Evolutionary conservation across 345 rosid genomes (phyloP).

Genomic region (Camelina hispida): DNA sequence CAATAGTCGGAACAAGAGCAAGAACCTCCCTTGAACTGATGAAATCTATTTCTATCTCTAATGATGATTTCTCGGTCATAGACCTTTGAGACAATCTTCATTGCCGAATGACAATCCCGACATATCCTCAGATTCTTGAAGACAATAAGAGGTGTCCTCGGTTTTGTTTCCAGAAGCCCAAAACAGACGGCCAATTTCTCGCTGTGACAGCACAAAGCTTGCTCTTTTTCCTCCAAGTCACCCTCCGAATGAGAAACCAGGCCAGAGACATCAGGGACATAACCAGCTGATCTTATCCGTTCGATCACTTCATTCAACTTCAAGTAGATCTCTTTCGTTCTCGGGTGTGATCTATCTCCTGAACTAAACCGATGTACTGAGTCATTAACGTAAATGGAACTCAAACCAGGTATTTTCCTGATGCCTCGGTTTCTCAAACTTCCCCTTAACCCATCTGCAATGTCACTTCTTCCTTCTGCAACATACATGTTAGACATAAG

Average conservation of each 20-base stretch:
- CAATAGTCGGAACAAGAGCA: conserved; percentile 86
- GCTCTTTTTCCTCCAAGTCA: conserved; percentile 74
- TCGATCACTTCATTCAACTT: conserved; percentile 65
- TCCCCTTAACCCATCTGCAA: conserved; percentile 54
- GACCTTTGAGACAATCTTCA: conserved; percentile 61
- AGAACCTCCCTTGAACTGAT: conserved; percentile 67
- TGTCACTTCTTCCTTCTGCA: conserved; percentile 57
- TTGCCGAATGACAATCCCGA: conserved; percentile 77
- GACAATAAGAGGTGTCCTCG: conserved; percentile 54
- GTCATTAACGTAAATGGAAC: conserved; percentile 62
- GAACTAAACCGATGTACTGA: conserved; percentile 68
- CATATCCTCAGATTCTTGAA: conserved; percentile 84
- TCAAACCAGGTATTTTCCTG: conserved; percentile 76
- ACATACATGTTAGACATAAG: conserved; percentile 73
- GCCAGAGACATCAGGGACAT: conserved; percentile 52
- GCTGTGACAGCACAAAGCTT: conserved; percentile 70
- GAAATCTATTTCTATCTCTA: conserved; percentile 88
- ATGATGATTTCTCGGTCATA: conserved; percentile 67
- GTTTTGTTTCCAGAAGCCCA: conserved; percentile 69
- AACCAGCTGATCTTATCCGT: conserved; percentile 64
- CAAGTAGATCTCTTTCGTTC: conserved; percentile 55
- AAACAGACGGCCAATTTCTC: conserved; percentile 85
- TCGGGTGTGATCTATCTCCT: conserved; percentile 73
- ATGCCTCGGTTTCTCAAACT: conserved; percentile 57
- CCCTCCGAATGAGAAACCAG: conserved; percentile 48